Percentiles rank a stretch among this genome's conserved stretches.
These are phyloP conservation scores for Phytopythium cucurbitacearum DNA, from an alignment of 352 stramenopile species.

Conservation along the genomic window DNA sequence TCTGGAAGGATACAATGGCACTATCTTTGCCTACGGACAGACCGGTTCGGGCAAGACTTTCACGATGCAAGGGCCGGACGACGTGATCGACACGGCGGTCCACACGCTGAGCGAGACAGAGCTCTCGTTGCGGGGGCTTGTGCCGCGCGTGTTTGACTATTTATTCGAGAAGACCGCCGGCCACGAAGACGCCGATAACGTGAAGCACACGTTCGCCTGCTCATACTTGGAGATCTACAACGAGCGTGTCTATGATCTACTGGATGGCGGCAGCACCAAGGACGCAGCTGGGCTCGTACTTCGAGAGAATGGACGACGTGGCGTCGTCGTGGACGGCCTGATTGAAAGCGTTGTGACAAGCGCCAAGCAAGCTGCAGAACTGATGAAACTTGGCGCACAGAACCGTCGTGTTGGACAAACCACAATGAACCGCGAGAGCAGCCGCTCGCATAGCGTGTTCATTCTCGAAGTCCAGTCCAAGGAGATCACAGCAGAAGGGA, in stretches of 20 bases:
- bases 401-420: constrained; percentile 81
- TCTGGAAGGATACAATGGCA: constrained; percentile 82
- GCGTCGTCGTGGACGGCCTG: constrained; percentile 73
- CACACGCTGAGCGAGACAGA: constrained; percentile 22
- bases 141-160: constrained; percentile 80
- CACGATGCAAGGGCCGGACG: constrained; percentile 79
- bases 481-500: constrained; percentile 50
- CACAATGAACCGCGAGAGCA: constrained; percentile 84
- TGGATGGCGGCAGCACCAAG: constrained; percentile 63
- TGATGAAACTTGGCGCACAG: constrained; percentile 72
- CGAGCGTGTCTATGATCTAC: constrained; percentile 91
- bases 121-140: constrained; percentile 49
- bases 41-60: constrained; percentile 85
- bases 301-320: constrained; percentile 68
- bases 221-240: constrained; percentile 97
- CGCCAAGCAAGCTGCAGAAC: constrained; percentile 55
- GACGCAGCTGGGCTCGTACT: constrained; percentile 55
- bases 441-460: constrained; percentile 83
- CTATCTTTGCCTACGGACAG: constrained; percentile 86
- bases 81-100: constrained; percentile 49
- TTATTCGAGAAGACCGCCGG: constrained; percentile 51
- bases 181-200: constrained; percentile 14
- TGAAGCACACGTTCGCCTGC: constrained; percentile 69
- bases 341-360: constrained; percentile 70
- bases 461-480: constrained; percentile 75